Conservation (phyloP, 2,329 filamentous ascomycete genomes). For the Xylariales sp. region DNA sequence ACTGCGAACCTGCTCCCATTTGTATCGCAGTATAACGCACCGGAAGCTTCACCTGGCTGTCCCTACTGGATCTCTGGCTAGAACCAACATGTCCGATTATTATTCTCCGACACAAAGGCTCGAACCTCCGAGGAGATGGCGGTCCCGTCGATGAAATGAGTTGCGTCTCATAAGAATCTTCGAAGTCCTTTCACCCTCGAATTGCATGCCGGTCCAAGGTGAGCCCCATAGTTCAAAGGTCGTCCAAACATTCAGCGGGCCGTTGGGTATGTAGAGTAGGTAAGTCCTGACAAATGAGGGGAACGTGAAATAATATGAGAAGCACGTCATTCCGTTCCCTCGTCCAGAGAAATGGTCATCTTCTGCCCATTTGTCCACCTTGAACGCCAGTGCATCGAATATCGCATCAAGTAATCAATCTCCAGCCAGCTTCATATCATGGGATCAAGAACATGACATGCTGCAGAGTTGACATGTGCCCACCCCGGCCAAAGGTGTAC, state of each 20-base stretch:
- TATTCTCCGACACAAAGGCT: no score
- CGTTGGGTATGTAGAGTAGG: conserved; percentile 21
- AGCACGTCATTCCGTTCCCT: conserved; percentile 21
- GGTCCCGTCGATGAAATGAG: no score
- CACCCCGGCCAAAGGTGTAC: no score
- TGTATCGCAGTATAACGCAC: conserved; percentile 9
- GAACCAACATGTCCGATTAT: conserved; percentile 17
- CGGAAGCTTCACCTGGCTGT: conserved; percentile 7
- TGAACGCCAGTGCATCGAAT: conserved; percentile 23
- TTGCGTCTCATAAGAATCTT: no score
- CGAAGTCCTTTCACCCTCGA: no score
- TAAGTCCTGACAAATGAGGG: conserved; percentile 17
- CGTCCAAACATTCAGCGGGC: conserved; percentile 10
- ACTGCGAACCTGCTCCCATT: conserved; percentile 1
- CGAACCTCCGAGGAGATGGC: no score
- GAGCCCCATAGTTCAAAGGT: neutral
- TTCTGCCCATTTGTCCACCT: conserved; percentile 28
- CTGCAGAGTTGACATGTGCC: conserved; percentile 12
- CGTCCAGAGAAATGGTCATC: conserved; percentile 15
- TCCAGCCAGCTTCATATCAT: conserved; percentile 15
- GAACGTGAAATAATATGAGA: conserved; percentile 21
- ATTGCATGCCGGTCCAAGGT: conserved; percentile 4
- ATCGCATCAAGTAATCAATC: conserved; percentile 25
- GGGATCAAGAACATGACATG: conserved; percentile 12
- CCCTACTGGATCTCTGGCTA: conserved; percentile 16